Evolutionary conservation across 805 yeast species (phyloP).

Genomic region (Candida sanyiensis): DNA sequence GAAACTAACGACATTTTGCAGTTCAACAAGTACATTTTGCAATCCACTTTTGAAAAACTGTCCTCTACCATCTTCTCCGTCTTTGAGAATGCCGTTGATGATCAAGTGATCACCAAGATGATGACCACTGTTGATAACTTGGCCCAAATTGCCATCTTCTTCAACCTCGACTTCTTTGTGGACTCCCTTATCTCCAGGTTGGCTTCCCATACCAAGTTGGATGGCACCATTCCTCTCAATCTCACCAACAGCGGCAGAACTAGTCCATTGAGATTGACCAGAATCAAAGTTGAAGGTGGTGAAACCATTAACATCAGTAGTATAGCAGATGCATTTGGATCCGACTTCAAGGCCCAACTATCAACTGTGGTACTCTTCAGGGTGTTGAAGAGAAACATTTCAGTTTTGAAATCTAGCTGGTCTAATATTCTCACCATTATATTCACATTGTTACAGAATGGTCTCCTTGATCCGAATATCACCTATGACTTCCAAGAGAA

Average conservation of each 20-base stretch:
- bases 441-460: constrained; percentile 62
- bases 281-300: constrained; percentile 24
- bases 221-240: constrained; percentile 29
- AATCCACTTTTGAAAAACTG: constrained; percentile 54
- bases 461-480: constrained; percentile 60
- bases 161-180: constrained; percentile 47
- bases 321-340: constrained; percentile 76
- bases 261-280: constrained; percentile 18
- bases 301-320: constrained; percentile 66
- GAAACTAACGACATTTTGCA: constrained; percentile 34
- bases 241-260: constrained; percentile 4
- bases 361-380: constrained; percentile 83
- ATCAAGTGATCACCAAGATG: constrained; percentile 79
- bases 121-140: constrained; percentile 85
- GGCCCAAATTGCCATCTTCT: constrained; percentile 67
- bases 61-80: constrained; percentile 68
- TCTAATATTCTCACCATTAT: constrained; percentile 50
- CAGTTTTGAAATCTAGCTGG: constrained; percentile 49
- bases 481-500: constrained; percentile 60
- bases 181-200: constrained; percentile 65
- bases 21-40: constrained; percentile 71
- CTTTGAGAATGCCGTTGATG: constrained; percentile 86
- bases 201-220: constrained; percentile 62
- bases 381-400: constrained; percentile 54
- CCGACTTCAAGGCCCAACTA: constrained; percentile 86